Evolutionary conservation across 371 early-diverging fungal genomes (phyloP).

Genomic region (Mortierella sp.): DNA sequence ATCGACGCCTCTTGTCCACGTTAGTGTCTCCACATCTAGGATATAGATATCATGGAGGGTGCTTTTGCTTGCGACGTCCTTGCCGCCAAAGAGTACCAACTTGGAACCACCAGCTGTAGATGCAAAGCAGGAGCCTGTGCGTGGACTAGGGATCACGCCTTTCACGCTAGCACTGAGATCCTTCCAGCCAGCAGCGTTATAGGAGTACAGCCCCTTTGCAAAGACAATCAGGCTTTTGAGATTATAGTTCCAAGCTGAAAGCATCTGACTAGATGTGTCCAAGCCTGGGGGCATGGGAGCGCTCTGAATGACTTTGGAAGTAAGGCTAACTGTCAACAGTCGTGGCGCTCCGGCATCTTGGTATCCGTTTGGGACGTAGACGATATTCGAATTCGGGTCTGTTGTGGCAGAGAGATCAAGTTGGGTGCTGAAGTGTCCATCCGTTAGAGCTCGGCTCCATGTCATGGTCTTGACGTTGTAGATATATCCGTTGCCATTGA

Average conservation of each 20-base stretch:
- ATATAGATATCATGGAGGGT: conserved; percentile 5
- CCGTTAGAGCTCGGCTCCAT: neutral
- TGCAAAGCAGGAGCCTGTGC: conserved; percentile 2
- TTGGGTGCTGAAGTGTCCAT: neutral
- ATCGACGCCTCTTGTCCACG: conserved; percentile 10
- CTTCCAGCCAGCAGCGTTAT: neutral
- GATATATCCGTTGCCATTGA: neutral
- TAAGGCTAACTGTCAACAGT: neutral
- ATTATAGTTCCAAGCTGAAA: neutral
- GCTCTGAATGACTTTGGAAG: neutral
- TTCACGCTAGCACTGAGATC: neutral
- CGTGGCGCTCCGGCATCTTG: neutral
- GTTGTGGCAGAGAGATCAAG: neutral
- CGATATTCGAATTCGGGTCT: conserved; percentile 2
- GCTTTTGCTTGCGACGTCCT: neutral
- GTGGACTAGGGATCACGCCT: neutral
- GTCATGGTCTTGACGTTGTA: conserved; percentile 2
- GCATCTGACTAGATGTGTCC: neutral
- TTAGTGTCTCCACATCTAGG: conserved; percentile 5
- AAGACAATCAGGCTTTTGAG: neutral
- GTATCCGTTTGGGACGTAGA: conserved; percentile 4
- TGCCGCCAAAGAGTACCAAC: conserved; percentile 16
- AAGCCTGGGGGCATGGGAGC: neutral
- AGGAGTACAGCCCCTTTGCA: neutral
- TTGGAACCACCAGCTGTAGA: neutral